Evolutionary conservation across 2,329 filamentous ascomycete species (phyloP).

Genomic region (Pseudocercospora fuligena): DNA sequence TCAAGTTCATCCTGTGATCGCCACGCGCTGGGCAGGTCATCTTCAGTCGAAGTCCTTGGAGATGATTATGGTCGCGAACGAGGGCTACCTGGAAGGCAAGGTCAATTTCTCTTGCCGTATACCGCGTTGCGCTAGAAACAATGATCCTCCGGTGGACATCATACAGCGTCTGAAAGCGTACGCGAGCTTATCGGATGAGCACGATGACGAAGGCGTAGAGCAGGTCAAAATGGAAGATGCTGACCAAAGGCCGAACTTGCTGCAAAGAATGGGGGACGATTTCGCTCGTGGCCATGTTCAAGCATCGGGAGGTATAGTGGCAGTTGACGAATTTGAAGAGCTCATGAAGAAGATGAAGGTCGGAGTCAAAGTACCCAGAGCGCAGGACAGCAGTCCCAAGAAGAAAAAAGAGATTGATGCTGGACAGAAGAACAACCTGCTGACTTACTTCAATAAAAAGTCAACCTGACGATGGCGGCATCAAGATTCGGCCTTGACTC

Average conservation of each 20-base stretch:
- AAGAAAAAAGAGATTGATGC: slow-evolving; percentile 24
- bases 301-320: slow-evolving; percentile 69
- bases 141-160: slow-evolving; percentile 65
- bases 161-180: slow-evolving; percentile 62
- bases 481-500: not conserved
- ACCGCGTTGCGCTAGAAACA: slow-evolving; percentile 59
- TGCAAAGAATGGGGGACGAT: slow-evolving; percentile 62
- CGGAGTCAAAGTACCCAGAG: slow-evolving; percentile 56
- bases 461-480: not conserved
- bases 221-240: not conserved
- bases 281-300: slow-evolving; percentile 72
- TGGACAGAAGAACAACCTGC: slow-evolving; percentile 27
- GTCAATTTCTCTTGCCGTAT: slow-evolving; percentile 72
- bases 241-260: slow-evolving; percentile 38
- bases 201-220: slow-evolving; percentile 39
- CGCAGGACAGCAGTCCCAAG: slow-evolving; percentile 37
- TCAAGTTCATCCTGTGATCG: slow-evolving; percentile 70
- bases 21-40: slow-evolving; percentile 68
- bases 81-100: slow-evolving; percentile 65
- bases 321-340: slow-evolving; percentile 66
- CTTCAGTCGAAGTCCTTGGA: slow-evolving; percentile 64
- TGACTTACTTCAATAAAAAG: slow-evolving; percentile 27
- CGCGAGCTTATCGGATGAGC: slow-evolving; percentile 44
- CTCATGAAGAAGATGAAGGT: slow-evolving; percentile 64
- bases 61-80: slow-evolving; percentile 69